These are phyloP conservation scores for Leishmania tarentolae DNA, from an alignment of 208 protist genomes.

Conservation along the genomic window DNA sequence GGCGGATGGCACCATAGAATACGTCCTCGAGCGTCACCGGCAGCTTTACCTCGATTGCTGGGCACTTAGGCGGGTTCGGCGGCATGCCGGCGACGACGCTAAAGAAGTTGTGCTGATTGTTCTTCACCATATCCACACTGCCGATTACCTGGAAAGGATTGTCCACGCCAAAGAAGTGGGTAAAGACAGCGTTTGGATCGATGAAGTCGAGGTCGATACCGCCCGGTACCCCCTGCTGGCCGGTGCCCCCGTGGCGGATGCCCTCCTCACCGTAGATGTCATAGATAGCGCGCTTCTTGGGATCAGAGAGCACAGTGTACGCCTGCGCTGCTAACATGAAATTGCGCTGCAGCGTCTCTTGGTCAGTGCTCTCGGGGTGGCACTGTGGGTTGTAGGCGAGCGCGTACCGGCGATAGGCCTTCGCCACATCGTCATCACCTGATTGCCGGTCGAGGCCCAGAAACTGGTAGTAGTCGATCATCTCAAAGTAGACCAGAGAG, in stretches of 20 bases:
- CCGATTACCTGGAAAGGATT: constrained; percentile 90
- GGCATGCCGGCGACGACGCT: constrained; percentile 58
- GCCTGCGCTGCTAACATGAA: constrained; percentile 86
- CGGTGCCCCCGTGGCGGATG: constrained; percentile 88
- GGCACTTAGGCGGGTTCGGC: constrained; percentile 54
- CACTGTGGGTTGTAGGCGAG: constrained; percentile 91
- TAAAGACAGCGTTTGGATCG: constrained; percentile 84
- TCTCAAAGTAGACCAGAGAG: constrained; percentile 5
- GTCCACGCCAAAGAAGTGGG: constrained; percentile 87
- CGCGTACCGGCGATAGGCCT: constrained; percentile 85
- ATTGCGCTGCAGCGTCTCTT: constrained; percentile 59
- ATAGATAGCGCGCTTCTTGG: constrained; percentile 87
- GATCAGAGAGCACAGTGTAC: constrained; percentile 89
- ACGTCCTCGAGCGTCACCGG: constrained; percentile 84
- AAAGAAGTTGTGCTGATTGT: constrained; percentile 88
- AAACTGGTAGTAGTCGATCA: constrained; percentile 89
- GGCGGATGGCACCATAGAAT: constrained; percentile 81
- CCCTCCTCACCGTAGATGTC: constrained; percentile 92
- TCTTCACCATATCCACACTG: constrained; percentile 61
- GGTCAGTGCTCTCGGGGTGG: constrained; percentile 66
- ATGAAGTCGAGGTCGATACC: constrained; percentile 78
- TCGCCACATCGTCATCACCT: constrained; percentile 84
- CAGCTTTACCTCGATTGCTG: constrained; percentile 59
- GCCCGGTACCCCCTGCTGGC: constrained; percentile 71
- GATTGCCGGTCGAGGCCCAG: constrained; percentile 82